A percentile compares a stretch with the other conserved stretches of the same genome.
Evolutionary conservation across 768 basidiomycete species (phyloP).

Genomic region (Leccinum obscurum): DNA sequence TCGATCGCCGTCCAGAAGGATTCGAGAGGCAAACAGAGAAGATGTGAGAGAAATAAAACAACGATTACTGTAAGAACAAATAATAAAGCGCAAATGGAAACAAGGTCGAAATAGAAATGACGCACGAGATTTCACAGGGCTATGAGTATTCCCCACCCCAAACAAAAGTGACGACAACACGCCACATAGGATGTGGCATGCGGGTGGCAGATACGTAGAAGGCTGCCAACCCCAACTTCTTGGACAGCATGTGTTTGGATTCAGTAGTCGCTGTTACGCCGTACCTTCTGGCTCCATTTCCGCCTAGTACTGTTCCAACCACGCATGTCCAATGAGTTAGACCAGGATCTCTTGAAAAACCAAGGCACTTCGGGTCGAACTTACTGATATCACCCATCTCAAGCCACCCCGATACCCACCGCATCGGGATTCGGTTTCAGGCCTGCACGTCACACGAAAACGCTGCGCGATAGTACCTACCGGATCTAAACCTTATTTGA

Average conservation of each 20-base stretch:
- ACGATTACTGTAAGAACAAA: neutral
- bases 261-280: neutral
- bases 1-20: neutral
- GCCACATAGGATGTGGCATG: no score
- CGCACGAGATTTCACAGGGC: neutral
- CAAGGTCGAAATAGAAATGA: neutral
- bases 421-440: neutral
- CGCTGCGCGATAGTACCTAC: no score
- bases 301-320: neutral
- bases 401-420: neutral
- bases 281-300: neutral
- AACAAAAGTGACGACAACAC: neutral
- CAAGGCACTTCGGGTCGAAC: no score
- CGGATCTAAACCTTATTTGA: neutral
- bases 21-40: neutral
- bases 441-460: neutral
- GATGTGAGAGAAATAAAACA: neutral
- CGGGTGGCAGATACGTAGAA: neutral
- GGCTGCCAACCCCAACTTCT: neutral
- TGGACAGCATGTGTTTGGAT: neutral
- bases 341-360: neutral
- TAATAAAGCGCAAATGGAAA: neutral
- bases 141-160: neutral
- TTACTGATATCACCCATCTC: neutral
- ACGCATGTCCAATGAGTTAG: neutral